phyloP scores from a whole-genome alignment of 2,329 filamentous ascomycete genomes.

The Ascochyta lentis region DNA sequence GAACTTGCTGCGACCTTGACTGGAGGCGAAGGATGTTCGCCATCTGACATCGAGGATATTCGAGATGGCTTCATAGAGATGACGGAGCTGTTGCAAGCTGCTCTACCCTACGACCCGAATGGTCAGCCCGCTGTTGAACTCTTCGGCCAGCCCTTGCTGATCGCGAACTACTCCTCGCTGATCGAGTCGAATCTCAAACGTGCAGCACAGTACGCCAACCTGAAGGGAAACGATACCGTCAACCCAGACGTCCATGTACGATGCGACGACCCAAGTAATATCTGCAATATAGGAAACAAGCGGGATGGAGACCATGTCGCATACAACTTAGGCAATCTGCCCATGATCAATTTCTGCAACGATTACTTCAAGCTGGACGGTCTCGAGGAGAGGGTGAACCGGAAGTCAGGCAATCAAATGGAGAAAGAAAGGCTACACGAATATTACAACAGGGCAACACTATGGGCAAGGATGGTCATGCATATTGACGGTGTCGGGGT shows the following conservation, averaged over 20 bases:
- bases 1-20: slow-evolving; percentile 36
- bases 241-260: slow-evolving; percentile 44
- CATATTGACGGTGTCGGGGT: slow-evolving; percentile 39
- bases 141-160: slow-evolving; percentile 32
- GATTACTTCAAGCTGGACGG: slow-evolving; percentile 38
- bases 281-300: slow-evolving; percentile 35
- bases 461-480: slow-evolving; percentile 48
- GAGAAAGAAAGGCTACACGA: slow-evolving; percentile 33
- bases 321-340: slow-evolving; percentile 47
- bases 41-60: slow-evolving; percentile 35
- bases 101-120: slow-evolving; percentile 30
- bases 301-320: slow-evolving; percentile 40
- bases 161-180: slow-evolving; percentile 39
- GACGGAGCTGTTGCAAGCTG: slow-evolving; percentile 37
- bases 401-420: slow-evolving; percentile 30
- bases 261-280: slow-evolving; percentile 42
- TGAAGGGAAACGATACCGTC: slow-evolving; percentile 29
- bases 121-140: slow-evolving; percentile 37
- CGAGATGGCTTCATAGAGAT: slow-evolving; percentile 44
- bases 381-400: slow-evolving; percentile 34
- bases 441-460: slow-evolving; percentile 44
- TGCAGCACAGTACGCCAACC: slow-evolving; percentile 38
- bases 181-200: slow-evolving; percentile 37
- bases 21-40: slow-evolving; percentile 40
- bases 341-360: slow-evolving; percentile 44